Evolutionary conservation across 257 asterid species (phyloP), one percentile per base, ranked within the genome.

Genomic region (Lycium barbarum): DNA sequence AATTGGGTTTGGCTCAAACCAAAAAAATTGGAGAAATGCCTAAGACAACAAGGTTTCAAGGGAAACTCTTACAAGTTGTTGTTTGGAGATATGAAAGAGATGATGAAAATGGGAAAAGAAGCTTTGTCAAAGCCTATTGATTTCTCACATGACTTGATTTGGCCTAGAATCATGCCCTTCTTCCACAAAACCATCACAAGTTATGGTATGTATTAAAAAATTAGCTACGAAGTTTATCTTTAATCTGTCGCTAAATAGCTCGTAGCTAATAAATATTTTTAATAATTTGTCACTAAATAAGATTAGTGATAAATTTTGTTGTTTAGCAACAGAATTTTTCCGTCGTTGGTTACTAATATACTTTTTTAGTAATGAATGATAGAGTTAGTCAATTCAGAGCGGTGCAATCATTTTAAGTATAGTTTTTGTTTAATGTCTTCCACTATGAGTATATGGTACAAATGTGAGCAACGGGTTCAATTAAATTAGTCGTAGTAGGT

Each of bases 1-100:
- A 87, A 86, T 66, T 72, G 81, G 86, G 67, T 51, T n/a, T 87
- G 91, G 91, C 58, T 89, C 20, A 74, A 49, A 45, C 91, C 91
- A 17, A 89, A 84, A 81, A 73, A 58, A 62, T 54, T 80, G 55
- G 91, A 87, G 86, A 89, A 87, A 72, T n/a, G 61, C 49, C 86
- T 89, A 17, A 85, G 86, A 18, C 15, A 71, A 9, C 85, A 84
- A 22, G 91, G 89, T 55, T 80, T 89, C 79, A 40, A 36, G 0
- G 91, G 91, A 13, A 86, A 87, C 61, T 71, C 88, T 18, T 89
- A 87, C 82, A 63, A 84, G 54, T 33, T 87, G 0, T 76, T 85
- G 59, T 71, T 53, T 81, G 91, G 91, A 7, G 91, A 89, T 53
- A 3, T 38, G 0, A 89, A 85, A 78, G 89, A 89, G 40, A 26